Evolutionary conservation across 768 basidiomycete genomes (phyloP), one percentile per base, ranked within the genome.

Genomic region (Naematelia encephala): DNA sequence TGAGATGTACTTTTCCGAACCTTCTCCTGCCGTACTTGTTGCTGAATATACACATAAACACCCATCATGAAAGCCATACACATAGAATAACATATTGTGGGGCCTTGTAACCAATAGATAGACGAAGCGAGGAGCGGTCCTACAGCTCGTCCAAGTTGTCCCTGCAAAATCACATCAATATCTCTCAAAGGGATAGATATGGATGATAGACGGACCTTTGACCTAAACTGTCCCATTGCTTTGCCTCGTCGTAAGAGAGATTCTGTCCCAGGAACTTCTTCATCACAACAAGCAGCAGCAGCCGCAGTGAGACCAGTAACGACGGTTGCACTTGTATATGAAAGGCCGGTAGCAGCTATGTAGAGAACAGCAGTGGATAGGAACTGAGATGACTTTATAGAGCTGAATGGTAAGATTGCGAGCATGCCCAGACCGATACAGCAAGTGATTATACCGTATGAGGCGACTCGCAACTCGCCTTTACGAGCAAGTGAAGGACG

Each of bases 281-380:
- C 89, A 70, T 94, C 89, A 63, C 90, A 92, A 77, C 93, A 91
- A 64, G 92, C 75, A 13, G 91, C 92, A 10, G 93, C 94, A 62
- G 87, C 85, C 23, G 92, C 86, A 34, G 91, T 99, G 64, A 99
- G 80, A 8, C 90, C 85, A 71, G 89, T 97, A 62, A 99, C 94
- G 51, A 96, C 93, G 0, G 91, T 96, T 3, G 94, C 93, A 61
- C 87, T 89, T 3, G 94, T 96, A 80, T 91, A 96, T 3, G 91
- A 91, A 78, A 97, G 82, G 69, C 87, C 89, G 3, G 88, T 82
- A 0, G 90, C 89, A 4, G 89, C 87, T n/a, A 78, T 81, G 60
- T 78, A 80, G 14, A 80, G 68, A 1, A 76, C 47, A 47, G 34
- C 42, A 13, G 57, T 56, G 3, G 54, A 52, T 28, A 49, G 29